phyloP scores from a whole-genome alignment of 176 grass and related monocot genomes.

The Hordeum vulgare region MorexV3_pseudomolecules_assembly NC_058524.1:451068704-451069203 shows the following conservation, averaged over 20 bases:
- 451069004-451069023: slow-evolving; percentile 1
- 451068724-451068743: not conserved
- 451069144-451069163: not conserved
- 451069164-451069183: not conserved
- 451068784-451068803: not conserved
- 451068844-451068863: not conserved
- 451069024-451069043: not conserved
- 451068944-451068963: not conserved
- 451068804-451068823: not conserved
- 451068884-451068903: not conserved
- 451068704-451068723: not conserved
- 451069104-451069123: not conserved
- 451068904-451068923: not conserved
- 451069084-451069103: not conserved
- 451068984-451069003: not conserved
- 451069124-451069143: not conserved
- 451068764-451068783: not conserved
- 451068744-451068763: slow-evolving; percentile 2
- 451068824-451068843: not conserved
- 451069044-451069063: not conserved
- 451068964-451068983: not conserved
- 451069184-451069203: not conserved
- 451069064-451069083: not conserved
- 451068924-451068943: not conserved
- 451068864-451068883: not conserved